Percentiles rank a stretch among this genome's conserved stretches.
Conservation (phyloP, 2,329 filamentous ascomycete species). For the Gnomoniopsis smithogilvyi region DNA sequence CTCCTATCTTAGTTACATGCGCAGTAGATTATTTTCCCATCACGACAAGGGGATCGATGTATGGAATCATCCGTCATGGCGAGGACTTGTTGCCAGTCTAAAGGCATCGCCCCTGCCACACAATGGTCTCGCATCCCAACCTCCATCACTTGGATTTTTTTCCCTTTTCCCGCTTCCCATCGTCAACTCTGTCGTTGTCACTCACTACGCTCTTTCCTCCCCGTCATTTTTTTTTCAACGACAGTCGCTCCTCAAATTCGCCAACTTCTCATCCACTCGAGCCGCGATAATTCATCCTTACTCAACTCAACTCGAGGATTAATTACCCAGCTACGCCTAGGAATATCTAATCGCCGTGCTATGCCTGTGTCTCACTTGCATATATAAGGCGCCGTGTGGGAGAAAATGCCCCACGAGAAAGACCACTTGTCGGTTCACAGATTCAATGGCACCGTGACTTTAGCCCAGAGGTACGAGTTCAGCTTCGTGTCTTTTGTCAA, state of each 20-base stretch:
- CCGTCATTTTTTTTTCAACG: not conserved
- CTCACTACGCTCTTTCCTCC: not conserved
- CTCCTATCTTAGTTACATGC: no score
- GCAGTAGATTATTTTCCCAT: no score
- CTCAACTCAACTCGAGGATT: not conserved
- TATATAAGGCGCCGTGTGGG: slow-evolving; percentile 1
- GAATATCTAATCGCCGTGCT: not conserved
- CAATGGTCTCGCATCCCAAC: not conserved
- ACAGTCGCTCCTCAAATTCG: not conserved
- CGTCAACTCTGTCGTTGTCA: not conserved
- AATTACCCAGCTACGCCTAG: not conserved
- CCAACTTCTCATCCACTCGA: not conserved
- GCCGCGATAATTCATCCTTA: not conserved
- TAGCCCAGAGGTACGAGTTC: slow-evolving; percentile 2
- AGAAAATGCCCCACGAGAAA: slow-evolving; percentile 11
- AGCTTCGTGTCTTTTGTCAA: not conserved
- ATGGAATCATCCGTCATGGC: not conserved
- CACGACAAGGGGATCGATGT: not conserved
- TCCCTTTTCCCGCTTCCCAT: not conserved
- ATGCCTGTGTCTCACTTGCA: slow-evolving; percentile 6
- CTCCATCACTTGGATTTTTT: not conserved
- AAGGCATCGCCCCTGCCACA: slow-evolving; percentile 7
- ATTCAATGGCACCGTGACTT: slow-evolving; percentile 8
- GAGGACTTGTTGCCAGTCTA: not conserved
- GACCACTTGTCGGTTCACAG: slow-evolving; percentile 5